Percentiles rank a stretch among this genome's conserved stretches.
phyloP scores from a whole-genome alignment of 225 moss, liverwort and hornwort genomes.

The Climacium dendroides region DNA sequence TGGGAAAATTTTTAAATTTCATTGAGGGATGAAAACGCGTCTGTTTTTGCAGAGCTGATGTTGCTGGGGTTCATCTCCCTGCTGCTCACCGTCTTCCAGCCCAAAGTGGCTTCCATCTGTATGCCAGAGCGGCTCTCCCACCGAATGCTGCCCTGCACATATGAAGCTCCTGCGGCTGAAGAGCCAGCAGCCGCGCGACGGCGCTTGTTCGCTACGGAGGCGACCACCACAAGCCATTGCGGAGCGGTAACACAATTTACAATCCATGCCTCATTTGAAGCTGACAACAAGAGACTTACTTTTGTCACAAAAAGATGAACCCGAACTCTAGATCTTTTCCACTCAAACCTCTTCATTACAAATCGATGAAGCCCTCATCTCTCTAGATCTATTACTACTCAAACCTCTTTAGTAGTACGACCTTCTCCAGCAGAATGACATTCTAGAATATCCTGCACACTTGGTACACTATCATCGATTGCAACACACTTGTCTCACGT shows the following conservation, averaged over 20 bases:
- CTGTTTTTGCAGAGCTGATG: slow-evolving; percentile 69
- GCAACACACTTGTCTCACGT: neutral
- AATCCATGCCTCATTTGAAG: neutral
- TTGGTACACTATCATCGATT: neutral
- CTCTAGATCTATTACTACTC: neutral
- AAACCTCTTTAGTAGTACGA: neutral
- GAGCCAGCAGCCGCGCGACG: slow-evolving; percentile 1
- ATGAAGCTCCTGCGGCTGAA: neutral
- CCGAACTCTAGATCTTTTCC: neutral
- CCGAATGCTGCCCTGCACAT: slow-evolving; percentile 59
- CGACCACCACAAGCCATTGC: neutral
- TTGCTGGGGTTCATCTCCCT: slow-evolving; percentile 91
- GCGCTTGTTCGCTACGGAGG: slow-evolving; percentile 27
- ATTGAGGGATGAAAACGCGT: neutral
- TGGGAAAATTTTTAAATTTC: neutral
- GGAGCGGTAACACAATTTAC: neutral
- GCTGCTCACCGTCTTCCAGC: slow-evolving; percentile 69
- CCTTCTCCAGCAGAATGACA: neutral
- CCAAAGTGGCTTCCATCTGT: slow-evolving; percentile 40
- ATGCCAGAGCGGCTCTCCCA: slow-evolving; percentile 27
- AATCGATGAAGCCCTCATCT: neutral
- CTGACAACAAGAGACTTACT: neutral
- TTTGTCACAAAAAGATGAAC: neutral
- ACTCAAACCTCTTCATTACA: neutral
- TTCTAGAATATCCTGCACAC: neutral